Conservation (phyloP, 306 rosid species). For the Rosa rugosa region DNA sequence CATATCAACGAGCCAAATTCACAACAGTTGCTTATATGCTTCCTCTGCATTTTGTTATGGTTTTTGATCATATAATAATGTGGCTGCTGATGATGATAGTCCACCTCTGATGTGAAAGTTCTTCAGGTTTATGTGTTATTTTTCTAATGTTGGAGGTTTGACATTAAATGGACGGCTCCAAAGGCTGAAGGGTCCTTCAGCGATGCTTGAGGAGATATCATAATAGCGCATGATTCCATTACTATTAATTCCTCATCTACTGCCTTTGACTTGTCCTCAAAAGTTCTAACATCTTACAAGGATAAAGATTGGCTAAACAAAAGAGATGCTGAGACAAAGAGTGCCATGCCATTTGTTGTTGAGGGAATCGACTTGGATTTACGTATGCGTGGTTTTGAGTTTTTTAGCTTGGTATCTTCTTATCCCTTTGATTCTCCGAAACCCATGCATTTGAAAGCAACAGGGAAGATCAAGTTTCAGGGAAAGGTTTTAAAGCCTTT, state of each 20-base stretch:
- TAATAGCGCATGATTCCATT: slow-evolving; percentile 67
- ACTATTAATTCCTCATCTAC: slow-evolving; percentile 70
- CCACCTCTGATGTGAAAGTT: slow-evolving; percentile 21
- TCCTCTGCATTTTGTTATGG: slow-evolving; percentile 21
- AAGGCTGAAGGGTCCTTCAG: slow-evolving; percentile 80
- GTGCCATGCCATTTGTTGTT: slow-evolving; percentile 50
- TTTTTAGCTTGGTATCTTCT: slow-evolving; percentile 64
- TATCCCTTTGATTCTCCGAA: slow-evolving; percentile 74
- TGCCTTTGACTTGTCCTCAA: slow-evolving; percentile 74
- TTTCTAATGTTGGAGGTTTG: slow-evolving; percentile 61
- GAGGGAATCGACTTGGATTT: slow-evolving; percentile 82
- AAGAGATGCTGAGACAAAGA: slow-evolving; percentile 41
- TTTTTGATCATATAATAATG: not conserved
- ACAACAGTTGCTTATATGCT: slow-evolving; percentile 18
- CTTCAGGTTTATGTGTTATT: slow-evolving; percentile 22
- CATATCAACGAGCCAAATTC: too few species aligned
- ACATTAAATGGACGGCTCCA: slow-evolving; percentile 87
- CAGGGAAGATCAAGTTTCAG: slow-evolving; percentile 83
- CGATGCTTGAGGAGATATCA: slow-evolving; percentile 90
- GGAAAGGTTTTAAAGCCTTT: slow-evolving; percentile 68
- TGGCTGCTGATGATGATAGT: not conserved
- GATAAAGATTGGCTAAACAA: slow-evolving; percentile 41
- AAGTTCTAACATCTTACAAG: slow-evolving; percentile 62
- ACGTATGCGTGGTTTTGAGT: slow-evolving; percentile 84
- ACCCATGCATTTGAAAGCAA: slow-evolving; percentile 77